Evolutionary conservation across 2,329 filamentous ascomycete genomes (phyloP), one percentile per base, ranked within the genome.

Genomic region (Aspergillus brunneoviolaceus): DNA sequence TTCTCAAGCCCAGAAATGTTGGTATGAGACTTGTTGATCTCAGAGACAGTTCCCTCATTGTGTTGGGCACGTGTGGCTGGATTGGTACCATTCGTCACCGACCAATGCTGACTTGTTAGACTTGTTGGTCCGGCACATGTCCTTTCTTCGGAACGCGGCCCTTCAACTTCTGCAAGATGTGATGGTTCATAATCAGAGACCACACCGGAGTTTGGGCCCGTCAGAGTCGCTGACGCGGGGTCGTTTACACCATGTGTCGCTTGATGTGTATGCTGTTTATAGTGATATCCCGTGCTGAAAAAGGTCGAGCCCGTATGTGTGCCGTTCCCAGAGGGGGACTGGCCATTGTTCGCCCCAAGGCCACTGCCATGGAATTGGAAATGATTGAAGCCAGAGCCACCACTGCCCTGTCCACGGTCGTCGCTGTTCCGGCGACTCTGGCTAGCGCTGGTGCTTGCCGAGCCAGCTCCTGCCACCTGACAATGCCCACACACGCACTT

Each of bases 401-500:
- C 52, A 47, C 50, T 54, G 9, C 47, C 57, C 16, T 23, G 25
- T 1, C 53, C 53, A 16, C 53, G 53, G 50, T 55, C 57, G 39
- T 58, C 52, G 27, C 62, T 60, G 12, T 53, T 56, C 21, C 60
- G 57, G 39, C 62, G 62, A 54, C 56, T 61, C 45, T 47, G 50
- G n/a, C 29, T 60, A 4, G 29, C 49, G 19, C 54, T 63, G 21
- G 51, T 58, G 6, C 35, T 52, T 16, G 57, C 29, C n/a, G 59
- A 57, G 12, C 29, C 23, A 23, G 35, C 51, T 29, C 42, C 47
- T 9, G 35, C 27, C 11, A 65, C 23, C 23, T 56, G 60, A 29
- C 65, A 65, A 45, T 66, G 65, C 16, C 47, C 42, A 6, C 51
- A 53, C 12, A 64, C 21, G 49, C 65, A 66, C 12, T 59, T 49